Conservation (phyloP, 2,329 filamentous ascomycete genomes). For the Fusarium brachygibbosum region DNA sequence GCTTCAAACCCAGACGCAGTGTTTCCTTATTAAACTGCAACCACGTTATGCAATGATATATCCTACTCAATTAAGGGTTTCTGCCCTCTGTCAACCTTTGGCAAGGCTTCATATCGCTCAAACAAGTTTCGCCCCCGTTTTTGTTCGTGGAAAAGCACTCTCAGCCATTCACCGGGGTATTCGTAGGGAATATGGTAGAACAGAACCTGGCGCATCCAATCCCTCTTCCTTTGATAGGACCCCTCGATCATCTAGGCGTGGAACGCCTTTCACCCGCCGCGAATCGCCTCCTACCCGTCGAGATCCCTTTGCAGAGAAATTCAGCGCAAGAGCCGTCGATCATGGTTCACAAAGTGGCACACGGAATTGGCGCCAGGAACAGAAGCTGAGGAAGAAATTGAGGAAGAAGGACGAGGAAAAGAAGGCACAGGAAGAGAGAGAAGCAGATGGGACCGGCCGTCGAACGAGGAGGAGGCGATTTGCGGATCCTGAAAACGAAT, state of each 20-base stretch:
- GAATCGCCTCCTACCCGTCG: conserved; percentile 15
- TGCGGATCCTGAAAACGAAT: conserved; percentile 61
- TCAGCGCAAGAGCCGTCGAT: conserved; percentile 50
- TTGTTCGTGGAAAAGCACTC: conserved; percentile 57
- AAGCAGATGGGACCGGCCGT: conserved; percentile 53
- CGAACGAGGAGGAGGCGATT: conserved; percentile 67
- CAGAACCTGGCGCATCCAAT: background rate
- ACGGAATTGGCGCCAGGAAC: conserved; percentile 52
- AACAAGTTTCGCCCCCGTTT: conserved; percentile 31
- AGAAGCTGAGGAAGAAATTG: conserved; percentile 67
- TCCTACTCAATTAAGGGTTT: conserved; percentile 40
- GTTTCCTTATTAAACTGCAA: conserved; percentile 5
- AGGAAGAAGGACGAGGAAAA: conserved; percentile 58
- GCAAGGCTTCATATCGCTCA: conserved; percentile 10
- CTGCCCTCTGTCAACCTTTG: conserved; percentile 42
- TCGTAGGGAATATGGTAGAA: conserved; percentile 5
- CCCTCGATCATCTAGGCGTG: conserved; percentile 1
- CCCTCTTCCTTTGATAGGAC: conserved; percentile 3
- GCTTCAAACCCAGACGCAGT: conserved; percentile 10
- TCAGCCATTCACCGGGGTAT: conserved; percentile 79
- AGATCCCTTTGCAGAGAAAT: conserved; percentile 40
- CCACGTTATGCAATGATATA: conserved; percentile 50
- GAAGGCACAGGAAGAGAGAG: conserved; percentile 53
- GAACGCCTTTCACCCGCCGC: background rate
- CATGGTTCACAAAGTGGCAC: conserved; percentile 30